A percentile compares a stretch with the other conserved stretches of the same genome.
Conservation (phyloP, 2,329 filamentous ascomycete species). For the Cercospora canescens region DNA sequence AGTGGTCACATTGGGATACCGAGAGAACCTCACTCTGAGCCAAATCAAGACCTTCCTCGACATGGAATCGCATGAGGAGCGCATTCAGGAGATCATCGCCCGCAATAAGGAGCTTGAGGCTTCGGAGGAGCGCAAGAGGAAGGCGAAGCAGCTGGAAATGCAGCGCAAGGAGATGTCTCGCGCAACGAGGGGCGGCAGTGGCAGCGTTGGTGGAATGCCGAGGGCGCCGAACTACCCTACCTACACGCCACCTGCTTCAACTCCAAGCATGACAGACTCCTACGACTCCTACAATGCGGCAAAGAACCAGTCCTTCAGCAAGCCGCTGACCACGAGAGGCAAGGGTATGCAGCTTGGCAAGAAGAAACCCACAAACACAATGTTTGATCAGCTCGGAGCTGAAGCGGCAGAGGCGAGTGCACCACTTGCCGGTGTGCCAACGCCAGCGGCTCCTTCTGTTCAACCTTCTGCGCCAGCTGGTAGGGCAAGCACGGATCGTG, state of each 20-base stretch:
- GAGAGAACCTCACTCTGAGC: constrained; percentile 92
- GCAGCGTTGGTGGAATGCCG: constrained; percentile 51
- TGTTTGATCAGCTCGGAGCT: constrained; percentile 92
- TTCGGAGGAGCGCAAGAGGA: constrained; percentile 95
- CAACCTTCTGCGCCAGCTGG: constrained; percentile 54
- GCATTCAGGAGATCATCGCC: constrained; percentile 95
- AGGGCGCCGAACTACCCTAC: constrained; percentile 83
- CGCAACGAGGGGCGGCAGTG: constrained; percentile 56
- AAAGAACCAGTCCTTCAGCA: constrained; percentile 88
- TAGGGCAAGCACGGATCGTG: constrained; percentile 69
- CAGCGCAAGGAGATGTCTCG: constrained; percentile 95
- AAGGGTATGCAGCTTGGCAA: constrained; percentile 99
- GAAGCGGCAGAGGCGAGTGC: constrained; percentile 76
- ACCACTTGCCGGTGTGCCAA: constrained; percentile 62
- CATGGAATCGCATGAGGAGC: constrained; percentile 98
- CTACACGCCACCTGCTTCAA: constrained; percentile 86
- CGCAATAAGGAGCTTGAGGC: constrained; percentile 99
- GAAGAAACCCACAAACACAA: constrained; percentile 96
- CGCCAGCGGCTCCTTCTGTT: constrained; percentile 52
- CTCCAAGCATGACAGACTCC: constrained; percentile 72
- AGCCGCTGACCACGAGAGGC: constrained; percentile 74
- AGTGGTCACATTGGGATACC: constrained; percentile 90
- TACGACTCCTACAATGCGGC: constrained; percentile 96
- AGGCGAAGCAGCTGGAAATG: constrained; percentile 98
- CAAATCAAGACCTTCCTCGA: constrained; percentile 99